phyloP scores from a whole-genome alignment of 1,284 basidiomycete genomes.

The Takashimella koratensis region DNA sequence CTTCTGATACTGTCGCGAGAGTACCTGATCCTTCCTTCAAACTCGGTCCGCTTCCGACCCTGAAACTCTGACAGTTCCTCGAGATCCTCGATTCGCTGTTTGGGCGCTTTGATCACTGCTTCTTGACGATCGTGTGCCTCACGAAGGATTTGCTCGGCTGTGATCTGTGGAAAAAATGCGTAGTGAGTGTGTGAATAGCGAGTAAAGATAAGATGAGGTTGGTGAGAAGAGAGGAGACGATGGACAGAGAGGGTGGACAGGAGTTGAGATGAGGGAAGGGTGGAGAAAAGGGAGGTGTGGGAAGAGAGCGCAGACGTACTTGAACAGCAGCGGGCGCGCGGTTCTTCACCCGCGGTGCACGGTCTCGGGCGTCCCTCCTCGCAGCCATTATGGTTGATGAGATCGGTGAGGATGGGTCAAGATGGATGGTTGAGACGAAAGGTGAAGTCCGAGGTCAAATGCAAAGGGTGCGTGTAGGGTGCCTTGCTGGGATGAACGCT shows the following conservation, averaged over 20 bases:
- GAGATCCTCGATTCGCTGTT: slow-evolving; percentile 91
- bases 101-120: slow-evolving; percentile 81
- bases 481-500: too few relatives aligned
- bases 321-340: slow-evolving; percentile 88
- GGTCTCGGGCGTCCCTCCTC: slow-evolving; percentile 40
- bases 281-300: neutral
- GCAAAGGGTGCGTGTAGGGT: too few relatives aligned
- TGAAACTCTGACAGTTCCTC: slow-evolving; percentile 97
- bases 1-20: slow-evolving; percentile 58
- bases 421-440: slow-evolving; percentile 3
- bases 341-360: slow-evolving; percentile 76
- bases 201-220: too few relatives aligned
- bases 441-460: neutral
- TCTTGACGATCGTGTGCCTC: slow-evolving; percentile 99
- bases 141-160: slow-evolving; percentile 93
- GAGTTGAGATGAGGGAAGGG: neutral
- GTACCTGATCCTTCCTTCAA: slow-evolving; percentile 89
- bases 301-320: slow-evolving; percentile 50
- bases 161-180: slow-evolving; percentile 62
- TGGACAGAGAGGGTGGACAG: neutral
- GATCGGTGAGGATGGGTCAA: neutral
- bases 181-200: too few relatives aligned
- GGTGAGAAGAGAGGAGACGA: too few relatives aligned
- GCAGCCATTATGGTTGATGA: slow-evolving; percentile 28
- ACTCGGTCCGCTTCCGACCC: slow-evolving; percentile 91